Evolutionary conservation across 257 asterid species (phyloP).

Genomic region (Solanum commersonii): DNA sequence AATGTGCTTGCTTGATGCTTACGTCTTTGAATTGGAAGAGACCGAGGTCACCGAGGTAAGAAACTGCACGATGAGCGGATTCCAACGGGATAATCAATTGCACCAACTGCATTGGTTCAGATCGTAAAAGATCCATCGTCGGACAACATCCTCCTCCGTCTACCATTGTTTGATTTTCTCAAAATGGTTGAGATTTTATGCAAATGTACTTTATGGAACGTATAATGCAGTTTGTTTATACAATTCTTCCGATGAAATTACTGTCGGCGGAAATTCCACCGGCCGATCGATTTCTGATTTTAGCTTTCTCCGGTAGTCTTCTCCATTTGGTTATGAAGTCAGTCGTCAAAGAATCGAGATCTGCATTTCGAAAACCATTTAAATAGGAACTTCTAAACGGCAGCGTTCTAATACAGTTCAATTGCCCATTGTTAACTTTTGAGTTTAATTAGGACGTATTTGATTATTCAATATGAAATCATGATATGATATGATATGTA

Average conservation of each 20-base stretch:
- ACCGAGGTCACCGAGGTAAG: constrained; percentile 58
- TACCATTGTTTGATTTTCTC: not conserved
- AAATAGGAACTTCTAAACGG: not conserved
- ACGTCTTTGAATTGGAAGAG: constrained; percentile 62
- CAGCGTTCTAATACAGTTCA: not conserved
- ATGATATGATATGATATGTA: too few relatives aligned
- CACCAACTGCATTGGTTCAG: constrained; percentile 59
- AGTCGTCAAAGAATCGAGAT: not conserved
- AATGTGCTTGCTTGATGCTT: constrained; percentile 10
- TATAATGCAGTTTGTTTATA: not conserved
- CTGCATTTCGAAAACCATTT: not conserved
- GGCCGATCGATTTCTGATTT: not conserved
- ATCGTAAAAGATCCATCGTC: constrained; percentile 59
- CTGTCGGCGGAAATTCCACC: not conserved
- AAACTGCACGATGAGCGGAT: constrained; percentile 40
- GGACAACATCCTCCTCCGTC: constrained; percentile 5
- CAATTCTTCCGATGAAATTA: not conserved
- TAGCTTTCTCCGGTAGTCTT: not conserved
- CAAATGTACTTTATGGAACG: not conserved
- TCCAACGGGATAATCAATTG: constrained; percentile 53
- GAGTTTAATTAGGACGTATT: too few relatives aligned
- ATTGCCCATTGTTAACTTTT: not conserved
- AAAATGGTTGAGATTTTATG: not conserved
- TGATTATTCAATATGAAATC: too few relatives aligned
- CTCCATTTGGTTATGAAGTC: not conserved